phyloP scores from a whole-genome alignment of 352 stramenopile species.

The Phytophthora quininea region DNA sequence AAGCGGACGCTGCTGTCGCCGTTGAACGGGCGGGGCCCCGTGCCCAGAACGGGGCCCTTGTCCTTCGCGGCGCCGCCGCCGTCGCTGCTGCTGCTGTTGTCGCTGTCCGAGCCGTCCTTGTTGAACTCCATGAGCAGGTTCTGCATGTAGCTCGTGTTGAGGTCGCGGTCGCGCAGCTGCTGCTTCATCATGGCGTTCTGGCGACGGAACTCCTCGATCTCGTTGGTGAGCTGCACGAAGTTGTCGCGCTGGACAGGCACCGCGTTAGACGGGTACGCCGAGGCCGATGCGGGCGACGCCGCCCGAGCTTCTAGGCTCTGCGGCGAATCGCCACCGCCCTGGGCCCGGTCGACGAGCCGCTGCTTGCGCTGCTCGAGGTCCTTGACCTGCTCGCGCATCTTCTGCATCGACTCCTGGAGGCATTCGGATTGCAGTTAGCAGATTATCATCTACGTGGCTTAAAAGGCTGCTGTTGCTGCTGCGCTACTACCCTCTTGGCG shows the following conservation, averaged over 20 bases:
- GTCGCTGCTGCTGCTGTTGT: slow-evolving; percentile 19
- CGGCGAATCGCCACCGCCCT: neutral
- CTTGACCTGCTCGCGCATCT: slow-evolving; percentile 52
- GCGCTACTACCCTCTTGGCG: slow-evolving; percentile 49
- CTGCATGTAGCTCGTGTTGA: slow-evolving; percentile 56
- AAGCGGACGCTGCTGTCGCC: slow-evolving; percentile 34
- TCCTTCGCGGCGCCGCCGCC: slow-evolving; percentile 10
- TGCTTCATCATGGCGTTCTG: slow-evolving; percentile 51
- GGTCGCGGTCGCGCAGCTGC: slow-evolving; percentile 50
- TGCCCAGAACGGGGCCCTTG: slow-evolving; percentile 10
- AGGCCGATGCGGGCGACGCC: slow-evolving; percentile 4
- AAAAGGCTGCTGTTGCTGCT: too few relatives aligned
- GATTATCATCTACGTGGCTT: too few relatives aligned
- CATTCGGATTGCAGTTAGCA: neutral
- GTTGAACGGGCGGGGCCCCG: slow-evolving; percentile 23
- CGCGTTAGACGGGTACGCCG: slow-evolving; percentile 9
- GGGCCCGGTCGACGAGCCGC: slow-evolving; percentile 33
- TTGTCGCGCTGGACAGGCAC: slow-evolving; percentile 32
- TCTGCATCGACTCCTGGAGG: slow-evolving; percentile 50
- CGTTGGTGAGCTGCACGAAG: slow-evolving; percentile 47
- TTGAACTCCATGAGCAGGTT: slow-evolving; percentile 59
- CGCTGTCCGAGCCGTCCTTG: slow-evolving; percentile 26
- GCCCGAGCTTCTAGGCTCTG: slow-evolving; percentile 14
- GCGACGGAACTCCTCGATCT: slow-evolving; percentile 52
- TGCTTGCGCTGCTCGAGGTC: slow-evolving; percentile 55